A percentile compares a stretch with the other conserved stretches of the same genome.
phyloP scores from a whole-genome alignment of 139 green algal genomes.

The Trebouxia sp. region DNA sequence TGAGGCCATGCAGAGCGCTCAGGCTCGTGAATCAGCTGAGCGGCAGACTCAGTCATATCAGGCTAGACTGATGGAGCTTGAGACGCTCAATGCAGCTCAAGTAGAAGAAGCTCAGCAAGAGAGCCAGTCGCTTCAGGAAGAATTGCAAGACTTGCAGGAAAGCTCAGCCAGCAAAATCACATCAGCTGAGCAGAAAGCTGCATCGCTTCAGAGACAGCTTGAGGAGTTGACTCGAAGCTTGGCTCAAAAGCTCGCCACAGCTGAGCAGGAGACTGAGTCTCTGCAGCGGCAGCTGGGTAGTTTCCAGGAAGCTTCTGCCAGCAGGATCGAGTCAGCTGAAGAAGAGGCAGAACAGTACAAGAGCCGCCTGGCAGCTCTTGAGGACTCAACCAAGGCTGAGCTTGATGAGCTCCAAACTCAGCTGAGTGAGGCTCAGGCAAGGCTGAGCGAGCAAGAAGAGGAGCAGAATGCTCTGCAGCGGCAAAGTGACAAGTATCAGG shows the following conservation, averaged over 20 bases:
- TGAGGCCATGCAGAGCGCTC: not conserved
- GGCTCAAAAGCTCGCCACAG: not conserved
- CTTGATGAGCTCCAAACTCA: not conserved
- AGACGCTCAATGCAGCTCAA: too few relatives aligned
- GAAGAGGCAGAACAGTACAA: too few relatives aligned
- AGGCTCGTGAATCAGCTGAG: not conserved
- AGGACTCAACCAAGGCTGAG: not conserved
- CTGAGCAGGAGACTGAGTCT: not conserved
- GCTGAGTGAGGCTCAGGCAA: not conserved
- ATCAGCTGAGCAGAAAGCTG: not conserved
- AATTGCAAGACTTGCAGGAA: too few relatives aligned
- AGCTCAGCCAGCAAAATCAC: too few relatives aligned
- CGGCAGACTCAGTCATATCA: not conserved
- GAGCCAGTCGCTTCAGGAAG: too few relatives aligned
- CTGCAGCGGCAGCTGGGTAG: not conserved
- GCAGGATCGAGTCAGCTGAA: too few relatives aligned
- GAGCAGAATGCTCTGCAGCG: not conserved
- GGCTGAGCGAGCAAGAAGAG: not conserved
- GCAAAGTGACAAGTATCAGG: not conserved
- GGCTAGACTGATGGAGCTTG: too few relatives aligned
- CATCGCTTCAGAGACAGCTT: not conserved
- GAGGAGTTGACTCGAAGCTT: too few relatives aligned
- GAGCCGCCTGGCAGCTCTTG: too few relatives aligned
- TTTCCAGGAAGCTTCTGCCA: too few relatives aligned
- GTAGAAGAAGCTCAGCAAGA: too few relatives aligned